Base-by-base conservation (phyloP, 768 basidiomycete genomes). In the Chalciporus sphaerocephalus region DNA sequence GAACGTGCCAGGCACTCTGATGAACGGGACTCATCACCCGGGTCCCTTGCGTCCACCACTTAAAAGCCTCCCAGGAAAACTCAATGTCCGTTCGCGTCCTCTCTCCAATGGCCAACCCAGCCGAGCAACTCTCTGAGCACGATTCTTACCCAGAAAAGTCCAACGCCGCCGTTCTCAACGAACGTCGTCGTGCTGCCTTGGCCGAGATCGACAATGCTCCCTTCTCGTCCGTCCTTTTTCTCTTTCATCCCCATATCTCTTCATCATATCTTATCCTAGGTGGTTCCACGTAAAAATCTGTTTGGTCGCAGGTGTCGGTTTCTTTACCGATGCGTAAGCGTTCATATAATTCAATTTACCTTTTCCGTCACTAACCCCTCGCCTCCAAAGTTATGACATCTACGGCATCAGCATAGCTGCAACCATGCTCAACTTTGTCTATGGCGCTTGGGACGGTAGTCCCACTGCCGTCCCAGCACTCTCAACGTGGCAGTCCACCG, bases 341-440 rank as follows among this genome's bases (percentile, higher is more conserved):
- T 65, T 1, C 7, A 36, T n/a, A 18, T 44, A 38, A n/a, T n/a
- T 10, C 4, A 13, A 21, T 18, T 15, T 30, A 16, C 0, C 23
- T 30, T 8, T 5, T 10, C 4, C 5, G 13, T 10, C 5, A 6
- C 12, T 23, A 40, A 20, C 23, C 16, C 47, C 28, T 59, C 43
- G 9, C 13, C 36, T 21, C 28, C 6, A 15, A 6, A 65, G 64
- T 22, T 89, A 89, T 57, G 90, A 92, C 51, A 84, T 94, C 48
- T 96, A 93, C 58, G 87, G 89, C 6, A 94, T 94, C 69, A 90
- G 84, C 65, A 87, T 94, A 36, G 90, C 80, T 0, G 80, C 86
- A 0, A 73, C 73, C 0, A 93, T 94, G 89, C 67, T 95, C 46
- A 88, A 85, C 20, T 88, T 84, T 57, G 82, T 92, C 46, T 93